Base-by-base conservation (phyloP, 495 filamentous ascomycete genomes). In the Recurvomyces mirabilis region DNA sequence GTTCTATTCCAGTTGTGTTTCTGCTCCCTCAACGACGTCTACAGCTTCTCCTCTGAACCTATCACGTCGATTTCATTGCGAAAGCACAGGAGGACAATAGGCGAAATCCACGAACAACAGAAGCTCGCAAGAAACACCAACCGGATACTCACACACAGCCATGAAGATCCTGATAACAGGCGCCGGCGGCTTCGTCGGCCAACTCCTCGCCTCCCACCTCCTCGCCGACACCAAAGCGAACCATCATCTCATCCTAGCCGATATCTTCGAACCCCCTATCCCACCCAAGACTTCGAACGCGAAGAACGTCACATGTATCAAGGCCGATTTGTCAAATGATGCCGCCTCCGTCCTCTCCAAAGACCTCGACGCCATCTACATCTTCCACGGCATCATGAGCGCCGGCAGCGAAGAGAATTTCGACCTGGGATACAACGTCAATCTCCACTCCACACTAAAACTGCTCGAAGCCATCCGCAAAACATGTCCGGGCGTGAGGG, bases 311-410 rank as follows among this genome's bases (percentile, higher is more conserved):
- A 42, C 38, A 28, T 50, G 51, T 14, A 44, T 54, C 45, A 48
- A 49, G 39, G 38, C 58, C 30, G 56, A 63, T 36, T 49, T 61
- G 37, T 47, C 37, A 33, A 36, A 46, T n/a, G 30, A 52, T 3
- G 38, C 55, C 24, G 15, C 38, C 20, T 21, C 32, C 25, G 41
- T 51, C 18, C 42, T 58, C 36, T 42, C 34, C 38, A 52, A 52
- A 17, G 51, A 51, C 10, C 64, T 84, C 0, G 67, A 75, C 50
- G 79, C 76, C 13, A 68, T 84, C 53, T 88, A 82, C 65, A 59
- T 87, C 41, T 77, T 93, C 53, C 85, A 93, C 62, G 85, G 85
- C 35, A 85, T 93, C 63, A 88, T 89, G 84, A 85, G 80, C 26
- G 73, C 77, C 17, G 81, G 79, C 34, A 69, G 77, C 14, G 85